A percentile compares a stretch with the other conserved stretches of the same genome.
These are phyloP conservation scores for Aspergillus bertholletiae DNA, from an alignment of 495 filamentous ascomycete species.

Conservation along the genomic window DNA sequence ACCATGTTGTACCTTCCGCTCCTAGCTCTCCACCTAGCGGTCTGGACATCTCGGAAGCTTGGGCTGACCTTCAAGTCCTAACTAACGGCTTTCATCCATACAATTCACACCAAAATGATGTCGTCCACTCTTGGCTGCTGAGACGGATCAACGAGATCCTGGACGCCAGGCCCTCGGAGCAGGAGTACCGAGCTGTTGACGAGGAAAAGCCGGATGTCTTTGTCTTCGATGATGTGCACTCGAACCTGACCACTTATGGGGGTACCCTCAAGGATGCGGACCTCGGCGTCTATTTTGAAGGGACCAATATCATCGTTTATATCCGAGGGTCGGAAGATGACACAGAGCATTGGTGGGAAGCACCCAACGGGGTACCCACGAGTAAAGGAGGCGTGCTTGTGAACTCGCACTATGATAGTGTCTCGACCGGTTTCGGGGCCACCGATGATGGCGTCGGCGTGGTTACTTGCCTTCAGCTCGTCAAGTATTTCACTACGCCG, in stretches of 20 bases:
- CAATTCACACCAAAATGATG: conserved; percentile 80
- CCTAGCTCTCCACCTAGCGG: conserved; percentile 57
- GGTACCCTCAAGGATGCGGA: conserved; percentile 15
- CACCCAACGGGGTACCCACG: conserved; percentile 39
- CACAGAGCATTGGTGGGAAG: conserved; percentile 60
- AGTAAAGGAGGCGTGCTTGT: conserved; percentile 78
- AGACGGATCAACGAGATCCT: conserved; percentile 65
- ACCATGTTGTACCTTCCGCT: conserved; percentile 70
- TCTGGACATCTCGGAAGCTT: conserved; percentile 77
- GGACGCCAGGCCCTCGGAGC: conserved; percentile 42
- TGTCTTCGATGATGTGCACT: conserved; percentile 72
- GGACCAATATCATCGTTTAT: conserved; percentile 89
- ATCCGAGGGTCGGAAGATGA: conserved; percentile 77
- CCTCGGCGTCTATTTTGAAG: conserved; percentile 73
- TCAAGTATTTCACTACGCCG: conserved; percentile 78
- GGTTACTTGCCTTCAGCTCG: conserved; percentile 78
- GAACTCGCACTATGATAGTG: conserved; percentile 95
- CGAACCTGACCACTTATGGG: conserved; percentile 67
- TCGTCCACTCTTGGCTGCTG: conserved; percentile 74
- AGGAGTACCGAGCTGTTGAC: conserved; percentile 10
- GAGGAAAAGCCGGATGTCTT: conserved; percentile 45
- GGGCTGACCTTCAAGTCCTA: conserved; percentile 74
- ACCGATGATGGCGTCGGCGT: conserved; percentile 94
- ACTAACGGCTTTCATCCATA: conserved; percentile 81
- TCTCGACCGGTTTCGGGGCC: conserved; percentile 85